Base-by-base conservation (phyloP, 257 asterid species). In the Misopates orontium region DNA sequence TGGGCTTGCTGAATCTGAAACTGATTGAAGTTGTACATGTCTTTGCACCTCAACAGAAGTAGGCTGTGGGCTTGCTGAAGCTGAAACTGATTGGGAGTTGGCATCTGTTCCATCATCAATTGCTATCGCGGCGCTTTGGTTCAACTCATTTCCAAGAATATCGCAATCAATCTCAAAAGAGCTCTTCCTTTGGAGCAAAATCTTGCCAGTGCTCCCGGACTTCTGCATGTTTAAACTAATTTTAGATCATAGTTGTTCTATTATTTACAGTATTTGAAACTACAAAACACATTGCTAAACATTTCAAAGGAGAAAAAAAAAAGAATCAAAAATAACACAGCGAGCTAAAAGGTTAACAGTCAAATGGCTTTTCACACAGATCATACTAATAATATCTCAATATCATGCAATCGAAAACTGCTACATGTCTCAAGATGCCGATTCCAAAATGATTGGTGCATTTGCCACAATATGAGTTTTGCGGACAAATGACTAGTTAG, bases 141-240 rank as follows among this genome's bases (percentile, higher is more conserved):
- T 79, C 70, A 80, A 73, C 78, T 85, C 96, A 48, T 66, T 78
- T 67, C 75, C 80, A 70, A 76, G 90, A 41, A 68, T 62, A 62
- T 75, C 67, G 65, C 60, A 55, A 66, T 84, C 90, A 64, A 89
- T 78, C 80, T 90, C 97, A 73, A 84, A 80, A 48, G 97, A 89
- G 78, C 77, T 89, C 86, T 82, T 87, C 76, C 96, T 79, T 81
- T 87, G 82, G 77, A 89, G 96, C 88, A 83, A 65, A 69, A 74
- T 77, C 88, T 84, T 90, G 71, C 95, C 88, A 61, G 85, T 68
- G 67, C 79, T 54, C 56, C 81, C 84, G 10, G 90, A 72, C 73
- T 75, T 87, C 98, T 92, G 87, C 69, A 72, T 59, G 36, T 73
- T 41, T 56, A 65, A 51, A 49, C 39, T 62, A 56, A 44, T 21